A percentile compares a stretch with the other conserved stretches of the same genome.
Conservation (phyloP, 78 protist species). For the slime mould (Dictyostelium discoideum) region DNA sequence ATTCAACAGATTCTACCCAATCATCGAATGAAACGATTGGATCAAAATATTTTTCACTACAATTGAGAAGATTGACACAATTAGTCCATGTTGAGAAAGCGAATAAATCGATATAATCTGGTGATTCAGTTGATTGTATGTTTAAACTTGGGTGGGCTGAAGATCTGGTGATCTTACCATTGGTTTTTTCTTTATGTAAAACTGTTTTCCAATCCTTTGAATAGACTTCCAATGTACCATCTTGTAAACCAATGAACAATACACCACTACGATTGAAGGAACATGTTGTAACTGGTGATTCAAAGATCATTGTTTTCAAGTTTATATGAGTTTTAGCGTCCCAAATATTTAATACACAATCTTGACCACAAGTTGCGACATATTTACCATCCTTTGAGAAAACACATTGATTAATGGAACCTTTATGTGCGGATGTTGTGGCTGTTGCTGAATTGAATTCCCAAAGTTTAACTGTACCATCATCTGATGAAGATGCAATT, state of each 20-base stretch:
- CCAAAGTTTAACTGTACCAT: conserved; percentile 75
- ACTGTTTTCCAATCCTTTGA: neutral
- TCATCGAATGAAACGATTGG: neutral
- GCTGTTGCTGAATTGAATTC: neutral
- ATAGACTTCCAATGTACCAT: conserved; percentile 20
- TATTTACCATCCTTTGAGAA: conserved; percentile 50
- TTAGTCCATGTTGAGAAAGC: neutral
- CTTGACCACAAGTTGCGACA: conserved; percentile 43
- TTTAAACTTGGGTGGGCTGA: neutral
- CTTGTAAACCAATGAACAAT: conserved; percentile 26
- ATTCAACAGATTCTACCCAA: conserved; percentile 58
- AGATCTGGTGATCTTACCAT: neutral
- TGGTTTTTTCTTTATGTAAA: neutral
- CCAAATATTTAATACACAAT: conserved; percentile 37
- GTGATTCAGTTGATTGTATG: neutral
- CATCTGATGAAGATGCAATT: conserved; percentile 57
- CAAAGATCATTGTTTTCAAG: neutral
- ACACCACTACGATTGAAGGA: conserved; percentile 1
- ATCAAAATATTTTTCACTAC: too few relatives aligned
- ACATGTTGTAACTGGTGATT: conserved; percentile 10
- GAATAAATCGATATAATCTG: neutral
- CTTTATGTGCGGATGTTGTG: neutral
- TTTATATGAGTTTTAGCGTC: conserved; percentile 1
- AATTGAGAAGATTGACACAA: too few relatives aligned
- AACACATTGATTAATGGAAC: neutral